Percentiles rank a stretch among this genome's conserved stretches.
phyloP scores from a whole-genome alignment of 1,284 basidiomycete genomes.

The Microbotryomycetes sp. region DNA sequence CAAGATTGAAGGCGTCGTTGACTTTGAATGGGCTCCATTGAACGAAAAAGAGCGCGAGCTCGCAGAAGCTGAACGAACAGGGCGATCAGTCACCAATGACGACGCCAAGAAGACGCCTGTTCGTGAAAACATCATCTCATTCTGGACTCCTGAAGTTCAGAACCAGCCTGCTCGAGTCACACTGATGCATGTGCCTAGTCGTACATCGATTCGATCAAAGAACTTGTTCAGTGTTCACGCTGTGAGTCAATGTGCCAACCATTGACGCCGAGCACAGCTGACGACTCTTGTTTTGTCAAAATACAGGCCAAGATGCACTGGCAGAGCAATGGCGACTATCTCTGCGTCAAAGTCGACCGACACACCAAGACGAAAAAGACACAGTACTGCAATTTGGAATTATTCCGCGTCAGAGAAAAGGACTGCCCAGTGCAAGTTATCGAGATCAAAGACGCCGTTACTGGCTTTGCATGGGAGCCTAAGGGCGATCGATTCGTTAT shows the following conservation, averaged over 20 bases:
- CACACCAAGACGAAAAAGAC: constrained; percentile 99
- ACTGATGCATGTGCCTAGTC: constrained; percentile 79
- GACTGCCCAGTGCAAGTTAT: constrained; percentile 97
- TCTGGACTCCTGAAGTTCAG: constrained; percentile 91
- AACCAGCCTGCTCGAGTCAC: constrained; percentile 98
- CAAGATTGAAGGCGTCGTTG: constrained; percentile 95
- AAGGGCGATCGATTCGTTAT: constrained; percentile 93
- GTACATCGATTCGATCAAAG: constrained; percentile 82
- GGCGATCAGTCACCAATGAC: constrained; percentile 90
- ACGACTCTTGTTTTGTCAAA: neutral
- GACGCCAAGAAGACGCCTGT: constrained; percentile 10
- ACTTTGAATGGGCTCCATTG: constrained; percentile 98
- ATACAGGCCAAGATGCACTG: constrained; percentile 90
- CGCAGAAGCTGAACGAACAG: constrained; percentile 87
- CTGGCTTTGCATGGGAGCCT: constrained; percentile 98
- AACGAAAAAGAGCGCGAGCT: constrained; percentile 82
- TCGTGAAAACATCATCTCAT: constrained; percentile 87
- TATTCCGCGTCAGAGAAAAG: constrained; percentile 96
- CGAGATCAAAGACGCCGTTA: constrained; percentile 94
- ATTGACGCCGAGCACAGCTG: constrained; percentile 7
- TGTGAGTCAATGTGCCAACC: constrained; percentile 49
- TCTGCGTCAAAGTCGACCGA: constrained; percentile 98
- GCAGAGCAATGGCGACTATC: constrained; percentile 98
- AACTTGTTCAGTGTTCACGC: constrained; percentile 98
- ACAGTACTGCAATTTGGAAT: constrained; percentile 96